Percentiles rank a stretch among this genome's conserved stretches.
phyloP scores from a whole-genome alignment of 78 protist genomes.

The Emiliania huxleyi region DNA sequence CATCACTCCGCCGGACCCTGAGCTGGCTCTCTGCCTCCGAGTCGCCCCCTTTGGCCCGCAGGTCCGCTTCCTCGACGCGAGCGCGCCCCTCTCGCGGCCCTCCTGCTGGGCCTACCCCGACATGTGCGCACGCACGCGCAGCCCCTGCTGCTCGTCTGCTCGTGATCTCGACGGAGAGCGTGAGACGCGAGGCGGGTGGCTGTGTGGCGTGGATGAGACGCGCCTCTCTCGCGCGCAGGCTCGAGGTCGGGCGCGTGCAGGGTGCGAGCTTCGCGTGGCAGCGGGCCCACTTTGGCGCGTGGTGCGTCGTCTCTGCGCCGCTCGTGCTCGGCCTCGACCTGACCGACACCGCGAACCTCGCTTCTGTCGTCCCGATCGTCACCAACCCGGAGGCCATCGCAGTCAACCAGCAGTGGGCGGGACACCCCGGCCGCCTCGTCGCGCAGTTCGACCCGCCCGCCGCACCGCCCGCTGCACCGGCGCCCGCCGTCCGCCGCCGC shows the following conservation, averaged over 20 bases:
- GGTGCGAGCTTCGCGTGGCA: conserved; percentile 11
- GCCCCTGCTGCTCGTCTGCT: neutral
- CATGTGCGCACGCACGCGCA: conserved; percentile 13
- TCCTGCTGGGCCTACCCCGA: conserved; percentile 68
- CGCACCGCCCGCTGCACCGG: too few relatives aligned
- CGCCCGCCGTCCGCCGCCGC: too few relatives aligned
- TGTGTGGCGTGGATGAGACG: neutral
- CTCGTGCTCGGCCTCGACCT: conserved; percentile 44
- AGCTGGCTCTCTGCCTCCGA: too few relatives aligned
- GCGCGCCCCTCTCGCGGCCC: conserved; percentile 14
- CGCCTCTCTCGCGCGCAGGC: neutral
- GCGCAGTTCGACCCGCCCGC: neutral
- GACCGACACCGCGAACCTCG: neutral
- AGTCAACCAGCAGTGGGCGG: conserved; percentile 52
- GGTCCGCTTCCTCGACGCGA: neutral
- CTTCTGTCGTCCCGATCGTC: conserved; percentile 27
- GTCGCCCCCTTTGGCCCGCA: too few relatives aligned
- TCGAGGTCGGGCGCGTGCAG: conserved; percentile 47
- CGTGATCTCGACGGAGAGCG: neutral
- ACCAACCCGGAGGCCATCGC: conserved; percentile 44
- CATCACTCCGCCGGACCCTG: too few relatives aligned
- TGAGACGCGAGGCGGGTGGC: too few relatives aligned
- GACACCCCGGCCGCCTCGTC: conserved; percentile 45
- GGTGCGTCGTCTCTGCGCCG: conserved; percentile 58
- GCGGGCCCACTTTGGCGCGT: conserved; percentile 65